These are phyloP conservation scores for Wilcoxina mikolae DNA, from an alignment of 495 filamentous ascomycete genomes.

Conservation along the genomic window DNA sequence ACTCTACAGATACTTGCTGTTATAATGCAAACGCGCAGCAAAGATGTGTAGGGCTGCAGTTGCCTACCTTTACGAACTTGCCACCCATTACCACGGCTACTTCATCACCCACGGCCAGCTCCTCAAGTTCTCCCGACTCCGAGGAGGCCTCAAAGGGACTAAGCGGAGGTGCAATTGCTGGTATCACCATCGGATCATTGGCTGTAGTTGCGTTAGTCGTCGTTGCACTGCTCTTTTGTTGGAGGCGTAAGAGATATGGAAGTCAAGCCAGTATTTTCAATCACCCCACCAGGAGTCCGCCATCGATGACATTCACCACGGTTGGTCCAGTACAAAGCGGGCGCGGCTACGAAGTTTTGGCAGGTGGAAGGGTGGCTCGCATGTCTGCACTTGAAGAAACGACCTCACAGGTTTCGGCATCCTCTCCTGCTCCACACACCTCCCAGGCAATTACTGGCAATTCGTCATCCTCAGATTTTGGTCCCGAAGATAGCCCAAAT, in stretches of 20 bases:
- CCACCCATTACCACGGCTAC: conserved; percentile 41
- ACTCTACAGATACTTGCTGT: conserved; percentile 92
- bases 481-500: conserved; percentile 61
- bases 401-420: conserved; percentile 10
- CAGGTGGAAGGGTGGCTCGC: conserved; percentile 78
- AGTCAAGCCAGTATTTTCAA: conserved; percentile 46
- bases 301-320: conserved; percentile 36
- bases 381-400: conserved; percentile 79
- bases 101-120: not conserved
- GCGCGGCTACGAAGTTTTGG: conserved; percentile 54
- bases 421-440: not conserved
- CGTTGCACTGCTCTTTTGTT: conserved; percentile 45
- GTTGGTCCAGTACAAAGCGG: conserved; percentile 33
- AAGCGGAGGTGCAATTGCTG: conserved; percentile 74
- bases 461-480: conserved; percentile 42
- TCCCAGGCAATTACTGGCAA: not conserved
- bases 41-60: conserved; percentile 54
- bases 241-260: conserved; percentile 44
- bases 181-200: conserved; percentile 72
- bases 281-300: conserved; percentile 51
- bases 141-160: conserved; percentile 34
- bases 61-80: conserved; percentile 59
- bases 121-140: not conserved
- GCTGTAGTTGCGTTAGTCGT: conserved; percentile 52
- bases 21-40: conserved; percentile 56